Conservation (phyloP, 1,284 basidiomycete genomes). For the Pholiota adiposa region DNA sequence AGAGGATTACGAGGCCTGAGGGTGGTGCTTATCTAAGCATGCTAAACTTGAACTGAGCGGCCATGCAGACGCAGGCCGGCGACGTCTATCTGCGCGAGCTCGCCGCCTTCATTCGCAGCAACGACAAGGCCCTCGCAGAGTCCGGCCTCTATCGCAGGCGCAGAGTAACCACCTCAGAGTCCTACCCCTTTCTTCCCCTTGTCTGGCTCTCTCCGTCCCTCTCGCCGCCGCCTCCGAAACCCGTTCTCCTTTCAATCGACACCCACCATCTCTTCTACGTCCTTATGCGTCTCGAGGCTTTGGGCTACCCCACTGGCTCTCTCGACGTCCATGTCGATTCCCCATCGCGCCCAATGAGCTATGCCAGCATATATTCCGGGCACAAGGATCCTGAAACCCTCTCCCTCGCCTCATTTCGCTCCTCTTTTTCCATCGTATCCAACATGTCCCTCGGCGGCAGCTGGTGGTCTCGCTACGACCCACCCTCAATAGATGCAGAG, state of each 20-base stretch:
- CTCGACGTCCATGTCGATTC: slow-evolving; percentile 77
- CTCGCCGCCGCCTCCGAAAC: slow-evolving; percentile 44
- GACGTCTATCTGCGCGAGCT: slow-evolving; percentile 76
- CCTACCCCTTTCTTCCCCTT: slow-evolving; percentile 60
- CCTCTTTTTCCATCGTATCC: slow-evolving; percentile 80
- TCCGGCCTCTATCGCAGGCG: slow-evolving; percentile 56
- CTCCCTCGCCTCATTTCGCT: slow-evolving; percentile 80
- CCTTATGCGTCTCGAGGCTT: slow-evolving; percentile 83
- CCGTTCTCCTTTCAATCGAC: slow-evolving; percentile 73
- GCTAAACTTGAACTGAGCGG: slow-evolving; percentile 10
- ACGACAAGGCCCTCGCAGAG: slow-evolving; percentile 74
- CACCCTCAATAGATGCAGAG: slow-evolving; percentile 67
- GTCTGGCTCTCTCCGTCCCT: slow-evolving; percentile 60
- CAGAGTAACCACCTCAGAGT: slow-evolving; percentile 43
- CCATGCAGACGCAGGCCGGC: slow-evolving; percentile 68
- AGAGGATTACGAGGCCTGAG: slow-evolving; percentile 16
- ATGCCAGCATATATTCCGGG: slow-evolving; percentile 60
- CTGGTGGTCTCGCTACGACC: slow-evolving; percentile 70
- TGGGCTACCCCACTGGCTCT: slow-evolving; percentile 77
- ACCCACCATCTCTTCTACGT: slow-evolving; percentile 88
- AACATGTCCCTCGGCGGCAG: slow-evolving; percentile 69
- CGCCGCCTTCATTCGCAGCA: slow-evolving; percentile 68
- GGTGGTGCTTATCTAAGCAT: slow-evolving; percentile 20
- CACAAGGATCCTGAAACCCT: slow-evolving; percentile 74
- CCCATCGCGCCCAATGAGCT: slow-evolving; percentile 76